Evolutionary conservation across 306 rosid species (phyloP), one percentile per base, ranked within the genome.

Genomic region (Glycine soja): DNA sequence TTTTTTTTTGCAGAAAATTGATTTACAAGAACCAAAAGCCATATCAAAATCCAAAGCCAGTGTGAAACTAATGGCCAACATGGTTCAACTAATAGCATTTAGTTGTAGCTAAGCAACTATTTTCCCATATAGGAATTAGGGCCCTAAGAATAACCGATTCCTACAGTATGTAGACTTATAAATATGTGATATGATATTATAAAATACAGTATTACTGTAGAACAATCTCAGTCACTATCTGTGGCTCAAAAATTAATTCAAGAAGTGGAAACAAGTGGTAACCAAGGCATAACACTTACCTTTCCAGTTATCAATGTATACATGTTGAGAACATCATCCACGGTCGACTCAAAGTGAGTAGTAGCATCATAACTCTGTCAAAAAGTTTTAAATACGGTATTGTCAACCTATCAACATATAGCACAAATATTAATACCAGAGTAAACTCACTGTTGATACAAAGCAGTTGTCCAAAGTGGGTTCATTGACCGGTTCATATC

Each of bases 361-460:
- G 98, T 95, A 47, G 99, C 89, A 88, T 95, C 99, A 81, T 95
- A 95, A 67, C 99, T 95, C 99, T 95, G 97, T 84, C 52, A 81
- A 81, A 68, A 74, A 78, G 12, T 10, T 5, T 18, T 8, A 76
- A 69, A 75, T 8, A 45, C 14, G 14, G 47, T 71, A 66, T 6
- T 7, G 50, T 58, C 68, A 45, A 48, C 74, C 34, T 13, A 48
- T 56, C 78, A 76, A 59, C 54, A 32, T 50, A 70, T 2, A 3
- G 62, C 40, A 51, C 9, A 19, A 36, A 68, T 14, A 67, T 51
- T 15, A 65, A 70, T 57, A 76, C 36, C 12, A 80, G 30, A 62
- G 82, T 46, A 71, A 72, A 92, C 95, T 80, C 82, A 95, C 99
- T 10, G 87, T 89, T 74, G 98, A 95, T 87, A 95, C 70, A 78